Conservation (phyloP, 2,329 filamentous ascomycete genomes). For the Aspergillus quadricinctus region DNA sequence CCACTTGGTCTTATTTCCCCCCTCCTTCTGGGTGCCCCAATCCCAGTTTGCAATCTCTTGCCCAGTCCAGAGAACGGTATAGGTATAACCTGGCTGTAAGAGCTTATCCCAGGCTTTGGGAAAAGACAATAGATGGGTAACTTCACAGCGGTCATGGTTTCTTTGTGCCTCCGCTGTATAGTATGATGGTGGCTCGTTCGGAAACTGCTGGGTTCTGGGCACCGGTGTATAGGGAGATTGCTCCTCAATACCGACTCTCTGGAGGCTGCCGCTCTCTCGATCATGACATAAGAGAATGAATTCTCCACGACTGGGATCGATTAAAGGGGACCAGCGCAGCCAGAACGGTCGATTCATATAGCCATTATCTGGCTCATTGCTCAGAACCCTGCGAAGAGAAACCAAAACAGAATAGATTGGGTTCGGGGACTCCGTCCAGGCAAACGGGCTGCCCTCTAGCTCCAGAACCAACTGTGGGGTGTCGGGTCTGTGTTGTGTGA, state of each 20-base stretch:
- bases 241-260: background rate
- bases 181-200: background rate
- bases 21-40: background rate
- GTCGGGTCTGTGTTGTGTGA: too few relatives aligned
- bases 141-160: background rate
- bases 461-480: too few relatives aligned
- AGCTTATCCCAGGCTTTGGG: constrained; percentile 1
- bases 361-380: too few relatives aligned
- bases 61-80: constrained; percentile 2
- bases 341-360: too few relatives aligned
- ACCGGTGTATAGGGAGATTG: background rate
- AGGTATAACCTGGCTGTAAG: constrained; percentile 1
- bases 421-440: too few relatives aligned
- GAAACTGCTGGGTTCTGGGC: background rate
- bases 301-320: too few relatives aligned
- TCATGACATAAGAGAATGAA: background rate
- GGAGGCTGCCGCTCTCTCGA: constrained; percentile 1
- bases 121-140: background rate
- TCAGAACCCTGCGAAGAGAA: too few relatives aligned
- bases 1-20: background rate
- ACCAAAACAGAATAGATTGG: too few relatives aligned
- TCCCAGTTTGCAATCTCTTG: constrained; percentile 1
- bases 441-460: too few relatives aligned
- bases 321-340: too few relatives aligned
- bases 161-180: background rate